Conservation (phyloP, 371 early-diverging fungal species). For the Lichtheimia ornata region DNA sequence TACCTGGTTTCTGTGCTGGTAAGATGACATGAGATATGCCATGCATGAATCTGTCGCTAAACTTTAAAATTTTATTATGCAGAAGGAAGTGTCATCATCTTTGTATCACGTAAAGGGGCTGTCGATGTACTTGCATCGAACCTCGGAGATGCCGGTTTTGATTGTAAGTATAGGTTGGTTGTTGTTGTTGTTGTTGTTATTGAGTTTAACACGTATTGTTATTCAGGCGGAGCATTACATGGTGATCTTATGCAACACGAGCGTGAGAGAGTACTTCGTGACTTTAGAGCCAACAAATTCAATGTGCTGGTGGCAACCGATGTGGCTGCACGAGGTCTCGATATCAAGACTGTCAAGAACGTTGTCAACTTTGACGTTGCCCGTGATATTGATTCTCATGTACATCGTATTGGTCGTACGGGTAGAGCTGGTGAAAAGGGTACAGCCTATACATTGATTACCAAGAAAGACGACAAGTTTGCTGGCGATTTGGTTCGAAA, state of each 20-base stretch:
- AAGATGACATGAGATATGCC: constrained; percentile 12
- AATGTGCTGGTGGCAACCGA: constrained; percentile 98
- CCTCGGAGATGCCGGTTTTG: constrained; percentile 47
- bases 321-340: constrained; percentile 97
- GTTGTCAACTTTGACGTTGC: constrained; percentile 81
- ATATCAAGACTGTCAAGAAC: constrained; percentile 70
- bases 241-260: constrained; percentile 97
- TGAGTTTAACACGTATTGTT: background rate
- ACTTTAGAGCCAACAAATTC: constrained; percentile 72
- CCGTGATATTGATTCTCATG: constrained; percentile 78
- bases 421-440: constrained; percentile 80
- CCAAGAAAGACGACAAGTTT: constrained; percentile 74
- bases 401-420: constrained; percentile 73
- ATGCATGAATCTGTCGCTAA: background rate
- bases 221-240: constrained; percentile 86
- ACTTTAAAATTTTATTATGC: background rate
- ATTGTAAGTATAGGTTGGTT: constrained; percentile 46
- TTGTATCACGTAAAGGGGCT: constrained; percentile 65
- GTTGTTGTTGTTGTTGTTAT: constrained; percentile 2
- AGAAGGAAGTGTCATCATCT: constrained; percentile 73
- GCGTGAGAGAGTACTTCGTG: constrained; percentile 89
- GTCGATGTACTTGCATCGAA: constrained; percentile 64
- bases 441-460: constrained; percentile 71
- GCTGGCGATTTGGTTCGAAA: constrained; percentile 79
- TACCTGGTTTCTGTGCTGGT: constrained; percentile 61